Percentiles rank a stretch among this genome's conserved stretches.
phyloP scores from a whole-genome alignment of 1,284 basidiomycete species.

The Fomitopsis betulina region DNA sequence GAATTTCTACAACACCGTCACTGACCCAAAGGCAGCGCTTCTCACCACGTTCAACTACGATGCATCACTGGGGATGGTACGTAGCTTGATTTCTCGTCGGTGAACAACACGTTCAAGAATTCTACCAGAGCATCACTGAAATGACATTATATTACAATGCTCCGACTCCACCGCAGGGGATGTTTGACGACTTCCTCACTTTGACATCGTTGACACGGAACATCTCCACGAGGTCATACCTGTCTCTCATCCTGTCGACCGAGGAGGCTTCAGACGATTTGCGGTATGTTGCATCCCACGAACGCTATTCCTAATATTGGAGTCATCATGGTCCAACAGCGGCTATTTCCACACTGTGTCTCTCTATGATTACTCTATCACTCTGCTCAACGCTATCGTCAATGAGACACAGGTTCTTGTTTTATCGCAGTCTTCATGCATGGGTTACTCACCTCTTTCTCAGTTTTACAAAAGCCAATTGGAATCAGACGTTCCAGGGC shows the following conservation, averaged over 20 bases:
- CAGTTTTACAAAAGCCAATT: conserved; percentile 26
- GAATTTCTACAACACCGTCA: conserved; percentile 42
- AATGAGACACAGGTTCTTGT: conserved; percentile 44
- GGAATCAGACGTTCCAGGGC: conserved; percentile 12
- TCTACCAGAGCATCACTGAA: conserved; percentile 19
- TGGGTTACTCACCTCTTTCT: neutral
- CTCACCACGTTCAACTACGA: conserved; percentile 51
- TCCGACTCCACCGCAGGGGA: conserved; percentile 34
- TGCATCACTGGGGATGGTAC: conserved; percentile 31
- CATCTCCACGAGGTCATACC: conserved; percentile 32
- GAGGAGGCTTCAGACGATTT: conserved; percentile 33
- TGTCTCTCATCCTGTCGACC: conserved; percentile 35
- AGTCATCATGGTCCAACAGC: conserved; percentile 22
- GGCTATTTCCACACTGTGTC: conserved; percentile 47
- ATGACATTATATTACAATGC: conserved; percentile 38
- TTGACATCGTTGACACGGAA: conserved; percentile 27
- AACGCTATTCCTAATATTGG: neutral
- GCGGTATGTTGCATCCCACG: conserved; percentile 30
- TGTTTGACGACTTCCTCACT: conserved; percentile 38
- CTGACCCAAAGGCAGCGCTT: conserved; percentile 55
- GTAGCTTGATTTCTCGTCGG: neutral
- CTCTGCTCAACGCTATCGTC: conserved; percentile 39
- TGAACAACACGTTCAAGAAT: neutral
- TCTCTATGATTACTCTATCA: conserved; percentile 34
- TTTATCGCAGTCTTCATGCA: neutral